Conservation (phyloP, 306 rosid species). For the Cucumis melo region DNA sequence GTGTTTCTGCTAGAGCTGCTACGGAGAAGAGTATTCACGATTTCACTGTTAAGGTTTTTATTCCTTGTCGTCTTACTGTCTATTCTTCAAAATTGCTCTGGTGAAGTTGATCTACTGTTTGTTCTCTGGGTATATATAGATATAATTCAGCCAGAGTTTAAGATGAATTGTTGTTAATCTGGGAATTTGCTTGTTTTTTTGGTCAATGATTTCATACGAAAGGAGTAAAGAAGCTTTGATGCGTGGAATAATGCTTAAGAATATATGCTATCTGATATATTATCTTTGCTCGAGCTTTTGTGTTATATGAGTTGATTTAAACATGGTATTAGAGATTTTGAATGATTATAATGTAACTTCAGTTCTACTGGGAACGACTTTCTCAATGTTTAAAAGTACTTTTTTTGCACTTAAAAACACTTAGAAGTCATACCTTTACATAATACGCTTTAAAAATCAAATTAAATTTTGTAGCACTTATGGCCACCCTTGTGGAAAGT, state of each 20-base stretch:
- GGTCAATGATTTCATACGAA: background rate
- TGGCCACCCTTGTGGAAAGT: background rate
- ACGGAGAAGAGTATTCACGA: conserved; percentile 71
- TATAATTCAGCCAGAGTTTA: background rate
- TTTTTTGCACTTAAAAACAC: background rate
- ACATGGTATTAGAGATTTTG: background rate
- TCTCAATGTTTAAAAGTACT: too few species aligned
- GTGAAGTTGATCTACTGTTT: background rate
- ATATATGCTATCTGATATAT: background rate
- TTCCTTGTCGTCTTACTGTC: background rate
- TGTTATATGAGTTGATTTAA: background rate
- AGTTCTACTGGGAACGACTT: too few species aligned
- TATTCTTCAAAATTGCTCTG: background rate
- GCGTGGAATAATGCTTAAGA: background rate
- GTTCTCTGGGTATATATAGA: background rate
- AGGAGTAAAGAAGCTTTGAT: background rate
- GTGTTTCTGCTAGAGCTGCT: conserved; percentile 59
- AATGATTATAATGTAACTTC: background rate
- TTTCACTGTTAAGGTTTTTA: conserved; percentile 62
- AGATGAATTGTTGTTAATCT: background rate
- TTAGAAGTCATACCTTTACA: too few species aligned
- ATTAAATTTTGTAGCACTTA: background rate
- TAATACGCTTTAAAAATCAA: background rate
- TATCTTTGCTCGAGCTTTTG: background rate
- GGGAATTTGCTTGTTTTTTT: background rate